A percentile compares a stretch with the other conserved stretches of the same genome.
These are phyloP conservation scores for Castanea sativa DNA, from an alignment of 306 rosid species.

Conservation along the genomic window DNA sequence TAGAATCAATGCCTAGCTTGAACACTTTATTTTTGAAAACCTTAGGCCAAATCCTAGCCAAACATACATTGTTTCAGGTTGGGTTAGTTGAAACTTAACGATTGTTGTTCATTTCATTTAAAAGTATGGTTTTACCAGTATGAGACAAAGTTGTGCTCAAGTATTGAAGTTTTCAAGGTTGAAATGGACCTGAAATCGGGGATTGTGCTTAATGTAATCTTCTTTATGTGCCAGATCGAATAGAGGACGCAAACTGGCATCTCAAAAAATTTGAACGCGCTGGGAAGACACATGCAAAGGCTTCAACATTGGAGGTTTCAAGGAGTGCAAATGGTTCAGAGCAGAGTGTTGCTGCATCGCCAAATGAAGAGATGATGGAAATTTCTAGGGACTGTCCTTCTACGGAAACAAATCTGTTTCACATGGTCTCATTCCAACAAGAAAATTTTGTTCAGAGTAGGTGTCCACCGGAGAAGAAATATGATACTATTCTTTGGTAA, in stretches of 20 bases:
- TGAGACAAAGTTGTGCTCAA: background rate
- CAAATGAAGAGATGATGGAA: slow-evolving; percentile 31
- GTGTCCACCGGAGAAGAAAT: slow-evolving; percentile 47
- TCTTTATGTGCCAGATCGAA: slow-evolving; percentile 50
- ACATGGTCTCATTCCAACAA: slow-evolving; percentile 58
- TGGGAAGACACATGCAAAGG: slow-evolving; percentile 33
- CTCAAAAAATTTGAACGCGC: slow-evolving; percentile 46
- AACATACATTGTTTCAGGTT: background rate
- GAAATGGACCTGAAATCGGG: background rate
- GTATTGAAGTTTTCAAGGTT: slow-evolving; percentile 2
- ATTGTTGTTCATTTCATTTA: background rate
- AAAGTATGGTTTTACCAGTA: slow-evolving; percentile 1
- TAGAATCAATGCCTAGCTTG: background rate
- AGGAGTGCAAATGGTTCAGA: slow-evolving; percentile 32
- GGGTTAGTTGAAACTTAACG: background rate
- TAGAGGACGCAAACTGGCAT: slow-evolving; percentile 73
- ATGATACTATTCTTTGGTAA: slow-evolving; percentile 84
- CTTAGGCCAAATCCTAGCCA: background rate
- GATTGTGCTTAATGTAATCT: background rate
- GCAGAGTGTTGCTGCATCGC: slow-evolving; percentile 21
- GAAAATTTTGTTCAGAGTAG: slow-evolving; percentile 65
- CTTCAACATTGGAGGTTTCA: slow-evolving; percentile 33
- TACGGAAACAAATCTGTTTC: slow-evolving; percentile 37
- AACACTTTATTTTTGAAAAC: background rate
- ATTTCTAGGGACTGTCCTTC: slow-evolving; percentile 29